A percentile compares a stretch with the other conserved stretches of the same genome.
Evolutionary conservation across 2,329 filamentous ascomycete species (phyloP).

Genomic region (Cercospora citrullina): DNA sequence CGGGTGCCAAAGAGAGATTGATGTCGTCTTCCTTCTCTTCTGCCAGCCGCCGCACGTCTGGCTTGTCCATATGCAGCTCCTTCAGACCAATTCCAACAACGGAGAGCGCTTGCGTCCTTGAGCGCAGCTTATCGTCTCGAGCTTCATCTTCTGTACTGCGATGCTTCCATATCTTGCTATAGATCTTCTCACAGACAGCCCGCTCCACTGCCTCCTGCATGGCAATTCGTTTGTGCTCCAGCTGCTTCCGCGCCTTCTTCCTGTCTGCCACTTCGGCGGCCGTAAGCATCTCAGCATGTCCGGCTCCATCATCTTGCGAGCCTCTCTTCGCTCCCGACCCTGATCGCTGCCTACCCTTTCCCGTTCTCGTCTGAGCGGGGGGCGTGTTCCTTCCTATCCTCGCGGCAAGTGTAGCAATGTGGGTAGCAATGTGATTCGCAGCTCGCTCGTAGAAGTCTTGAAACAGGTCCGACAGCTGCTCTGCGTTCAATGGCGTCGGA

Average conservation of each 20-base stretch:
- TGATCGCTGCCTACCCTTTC: conserved; percentile 51
- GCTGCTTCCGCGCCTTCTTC: conserved; percentile 72
- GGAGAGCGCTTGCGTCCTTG: conserved; percentile 84
- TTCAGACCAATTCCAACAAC: conserved; percentile 88
- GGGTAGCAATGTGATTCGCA: conserved; percentile 78
- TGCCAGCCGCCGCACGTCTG: conserved; percentile 58
- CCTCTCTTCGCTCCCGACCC: conserved; percentile 43
- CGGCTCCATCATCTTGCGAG: conserved; percentile 39
- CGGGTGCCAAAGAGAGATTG: conserved; percentile 68
- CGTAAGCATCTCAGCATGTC: conserved; percentile 71
- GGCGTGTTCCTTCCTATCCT: conserved; percentile 69
- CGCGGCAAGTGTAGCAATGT: conserved; percentile 77
- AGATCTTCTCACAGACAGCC: conserved; percentile 56
- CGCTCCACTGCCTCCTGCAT: conserved; percentile 92
- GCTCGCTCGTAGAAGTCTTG: conserved; percentile 90
- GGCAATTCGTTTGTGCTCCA: conserved; percentile 74
- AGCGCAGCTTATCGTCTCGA: conserved; percentile 88
- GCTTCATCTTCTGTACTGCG: conserved; percentile 90
- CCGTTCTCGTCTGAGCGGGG: conserved; percentile 57
- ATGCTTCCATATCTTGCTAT: conserved; percentile 87
- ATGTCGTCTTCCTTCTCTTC: conserved; percentile 63
- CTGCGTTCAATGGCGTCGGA: conserved; percentile 77
- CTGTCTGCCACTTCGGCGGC: conserved; percentile 77
- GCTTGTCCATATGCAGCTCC: conserved; percentile 75
- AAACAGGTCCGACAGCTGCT: conserved; percentile 80